Evolutionary conservation across 2,329 filamentous ascomycete genomes (phyloP), one percentile per base, ranked within the genome.

Genomic region (Fusarium sp.): DNA sequence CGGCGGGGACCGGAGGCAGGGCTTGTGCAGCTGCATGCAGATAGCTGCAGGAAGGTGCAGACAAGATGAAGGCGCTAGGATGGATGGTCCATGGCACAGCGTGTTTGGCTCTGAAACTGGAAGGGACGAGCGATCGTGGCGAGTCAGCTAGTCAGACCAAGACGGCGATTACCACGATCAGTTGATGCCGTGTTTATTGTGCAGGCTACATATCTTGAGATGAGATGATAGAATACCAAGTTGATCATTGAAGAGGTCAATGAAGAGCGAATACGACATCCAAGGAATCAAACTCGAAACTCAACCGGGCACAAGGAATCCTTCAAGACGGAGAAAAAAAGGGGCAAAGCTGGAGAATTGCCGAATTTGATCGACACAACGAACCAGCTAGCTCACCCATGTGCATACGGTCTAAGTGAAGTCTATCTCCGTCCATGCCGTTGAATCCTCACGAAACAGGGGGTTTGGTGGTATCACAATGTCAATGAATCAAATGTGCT

Each of bases 1-100:
- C 67, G 63, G 69, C 63, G 65, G 69, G 64, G 69, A 70, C 69
- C 67, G 72, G 69, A 74, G 62, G 72, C 69, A 71, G 58, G 70
- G 36, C 67, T 67, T 74, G 69, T 67, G 56, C 64, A 64, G 64
- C 63, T 73, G 64, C 72, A 73, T 74, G 72, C 62, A 64, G 38
- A 42, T 42, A 42, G 61, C 62, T 70, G 67, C 36, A 63, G 61
- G 50, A 64, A 70, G 62, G 40, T 62, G 62, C 58, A 64, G 61
- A 50, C 53, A 62, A 70, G 58, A 68, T 20, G 14, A 38, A 62
- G 62, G 23, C 67, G 55, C 68, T 70, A 70, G 64, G 50, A 36
- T 40, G 27, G 42, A 29, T 29, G 27, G 27, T 11, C 27, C 27
- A 29, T 29, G 27, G 20, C 10, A 51, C 50, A 42, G 56, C 34